phyloP scores from a whole-genome alignment of 2,329 filamentous ascomycete species.

The Juglanconis juglandina region DNA sequence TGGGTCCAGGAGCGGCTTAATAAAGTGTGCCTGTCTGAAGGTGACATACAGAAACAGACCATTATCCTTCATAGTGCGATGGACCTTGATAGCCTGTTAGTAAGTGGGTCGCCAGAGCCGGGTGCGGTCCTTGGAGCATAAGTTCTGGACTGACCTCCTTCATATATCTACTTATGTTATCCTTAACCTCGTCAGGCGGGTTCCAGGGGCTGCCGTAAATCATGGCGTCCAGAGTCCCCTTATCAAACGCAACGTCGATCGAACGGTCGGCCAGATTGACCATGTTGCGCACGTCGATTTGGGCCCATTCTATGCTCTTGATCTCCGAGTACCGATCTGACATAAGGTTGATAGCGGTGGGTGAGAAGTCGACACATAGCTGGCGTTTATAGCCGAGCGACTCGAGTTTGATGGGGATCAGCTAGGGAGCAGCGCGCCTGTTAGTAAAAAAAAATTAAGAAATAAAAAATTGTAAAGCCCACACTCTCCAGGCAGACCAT shows the following conservation, averaged over 20 bases:
- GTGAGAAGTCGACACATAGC: conserved; percentile 55
- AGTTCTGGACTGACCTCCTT: conserved; percentile 31
- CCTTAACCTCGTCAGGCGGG: conserved; percentile 45
- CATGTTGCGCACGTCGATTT: conserved; percentile 51
- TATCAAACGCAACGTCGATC: conserved; percentile 54
- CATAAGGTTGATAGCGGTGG: conserved; percentile 52
- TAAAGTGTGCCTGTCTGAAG: conserved; percentile 53
- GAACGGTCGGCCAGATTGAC: conserved; percentile 33
- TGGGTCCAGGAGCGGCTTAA: conserved; percentile 42
- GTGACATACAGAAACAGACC: conserved; percentile 52
- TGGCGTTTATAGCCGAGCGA: conserved; percentile 48
- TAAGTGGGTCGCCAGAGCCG: background rate
- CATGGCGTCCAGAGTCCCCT: conserved; percentile 54
- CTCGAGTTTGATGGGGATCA: conserved; percentile 47
- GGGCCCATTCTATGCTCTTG: conserved; percentile 44
- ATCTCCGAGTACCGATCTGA: conserved; percentile 35
- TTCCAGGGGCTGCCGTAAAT: conserved; percentile 52
- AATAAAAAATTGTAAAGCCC: conserved; percentile 6
- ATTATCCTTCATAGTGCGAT: conserved; percentile 43
- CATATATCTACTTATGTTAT: conserved; percentile 47
- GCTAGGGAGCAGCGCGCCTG: conserved; percentile 32
- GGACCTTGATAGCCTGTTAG: conserved; percentile 27
- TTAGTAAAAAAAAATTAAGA: background rate
- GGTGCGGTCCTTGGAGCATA: background rate
- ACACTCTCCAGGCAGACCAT: no score